Evolutionary conservation across 805 yeast genomes (phyloP).

Genomic region (Wickerhamiella alocasiicola): DNA sequence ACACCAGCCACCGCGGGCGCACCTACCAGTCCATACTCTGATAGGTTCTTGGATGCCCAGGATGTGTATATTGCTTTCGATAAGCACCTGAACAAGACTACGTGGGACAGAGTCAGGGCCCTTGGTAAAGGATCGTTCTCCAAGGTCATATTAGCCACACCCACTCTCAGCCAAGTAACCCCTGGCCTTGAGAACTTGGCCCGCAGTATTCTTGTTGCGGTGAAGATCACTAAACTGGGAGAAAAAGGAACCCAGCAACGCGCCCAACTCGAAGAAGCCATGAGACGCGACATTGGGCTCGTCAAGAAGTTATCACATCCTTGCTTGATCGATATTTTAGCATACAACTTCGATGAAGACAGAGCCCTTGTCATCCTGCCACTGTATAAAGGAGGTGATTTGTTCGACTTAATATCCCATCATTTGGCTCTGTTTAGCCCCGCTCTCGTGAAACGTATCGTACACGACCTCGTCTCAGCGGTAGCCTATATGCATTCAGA

Average conservation of each 20-base stretch:
- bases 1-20: background rate
- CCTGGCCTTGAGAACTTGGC: slow-evolving; percentile 21
- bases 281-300: slow-evolving; percentile 63
- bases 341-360: slow-evolving; percentile 29
- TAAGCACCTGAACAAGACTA: slow-evolving; percentile 16
- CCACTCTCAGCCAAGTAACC: slow-evolving; percentile 24
- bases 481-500: slow-evolving; percentile 57
- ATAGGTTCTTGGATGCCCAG: slow-evolving; percentile 10
- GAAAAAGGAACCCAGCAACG: slow-evolving; percentile 32
- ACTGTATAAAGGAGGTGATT: slow-evolving; percentile 74
- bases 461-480: slow-evolving; percentile 59
- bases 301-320: slow-evolving; percentile 42
- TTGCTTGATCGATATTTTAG: slow-evolving; percentile 46
- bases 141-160: slow-evolving; percentile 30
- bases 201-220: slow-evolving; percentile 39
- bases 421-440: slow-evolving; percentile 36
- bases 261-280: slow-evolving; percentile 45
- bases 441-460: slow-evolving; percentile 44
- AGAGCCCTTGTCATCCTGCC: slow-evolving; percentile 49
- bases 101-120: slow-evolving; percentile 25
- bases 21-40: background rate
- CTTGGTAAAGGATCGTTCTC: slow-evolving; percentile 34
- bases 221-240: slow-evolving; percentile 48
- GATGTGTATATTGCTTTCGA: slow-evolving; percentile 23
- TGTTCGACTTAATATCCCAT: slow-evolving; percentile 48